Conservation (phyloP, 805 yeast genomes). For the Myxozyma lipomycoides region DNA sequence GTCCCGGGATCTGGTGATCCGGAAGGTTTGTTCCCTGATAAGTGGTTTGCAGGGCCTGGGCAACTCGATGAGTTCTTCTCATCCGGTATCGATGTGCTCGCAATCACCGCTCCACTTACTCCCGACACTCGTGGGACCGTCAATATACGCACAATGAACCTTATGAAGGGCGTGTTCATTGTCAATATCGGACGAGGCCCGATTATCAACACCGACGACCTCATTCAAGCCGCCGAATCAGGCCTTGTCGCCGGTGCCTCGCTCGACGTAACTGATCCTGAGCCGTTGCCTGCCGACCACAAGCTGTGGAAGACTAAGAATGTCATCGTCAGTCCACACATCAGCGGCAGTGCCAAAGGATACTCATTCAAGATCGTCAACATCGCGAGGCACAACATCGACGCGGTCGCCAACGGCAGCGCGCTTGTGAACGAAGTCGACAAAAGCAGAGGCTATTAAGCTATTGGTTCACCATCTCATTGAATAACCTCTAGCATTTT, state of each 20-base stretch:
- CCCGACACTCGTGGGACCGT: conserved; percentile 54
- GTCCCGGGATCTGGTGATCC: conserved; percentile 51
- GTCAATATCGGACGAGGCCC: conserved; percentile 50
- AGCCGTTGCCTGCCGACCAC: conserved; percentile 43
- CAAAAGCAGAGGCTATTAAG: conserved; percentile 18
- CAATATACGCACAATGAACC: conserved; percentile 45
- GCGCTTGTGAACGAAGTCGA: conserved; percentile 16
- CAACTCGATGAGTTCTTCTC: conserved; percentile 44
- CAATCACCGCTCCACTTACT: conserved; percentile 63
- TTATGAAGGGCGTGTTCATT: conserved; percentile 54
- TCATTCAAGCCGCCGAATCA: conserved; percentile 44
- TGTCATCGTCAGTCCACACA: conserved; percentile 27
- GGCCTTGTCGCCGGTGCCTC: conserved; percentile 64
- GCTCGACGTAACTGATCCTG: conserved; percentile 64
- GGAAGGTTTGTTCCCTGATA: conserved; percentile 35
- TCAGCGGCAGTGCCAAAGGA: conserved; percentile 21
- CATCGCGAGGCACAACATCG: conserved; percentile 17
- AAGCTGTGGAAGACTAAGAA: conserved; percentile 28
- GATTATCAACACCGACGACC: conserved; percentile 47
- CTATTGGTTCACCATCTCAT: background rate
- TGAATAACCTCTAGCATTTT: no score
- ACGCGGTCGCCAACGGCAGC: conserved; percentile 15
- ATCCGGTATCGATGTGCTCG: conserved; percentile 50
- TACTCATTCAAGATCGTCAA: conserved; percentile 22
- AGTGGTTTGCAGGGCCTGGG: conserved; percentile 49